Base-by-base conservation (phyloP, 164 flowering plant species). In the Liquidambar formosana region DNA sequence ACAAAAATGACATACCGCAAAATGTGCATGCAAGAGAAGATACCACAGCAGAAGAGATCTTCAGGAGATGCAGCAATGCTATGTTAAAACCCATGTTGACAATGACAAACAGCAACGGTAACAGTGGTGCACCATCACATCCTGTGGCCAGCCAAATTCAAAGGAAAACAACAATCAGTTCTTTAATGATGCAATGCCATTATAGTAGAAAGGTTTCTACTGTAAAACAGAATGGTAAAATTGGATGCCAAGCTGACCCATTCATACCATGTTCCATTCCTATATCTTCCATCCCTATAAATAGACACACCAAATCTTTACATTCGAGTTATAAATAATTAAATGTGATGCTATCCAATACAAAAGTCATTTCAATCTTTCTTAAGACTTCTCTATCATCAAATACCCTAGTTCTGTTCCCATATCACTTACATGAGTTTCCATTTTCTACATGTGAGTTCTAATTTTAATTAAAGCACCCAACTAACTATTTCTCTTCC, bases 11-110 rank as follows among this genome's bases (percentile, higher is more conserved):
- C 48, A 28, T 59, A 91, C 99, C 99, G 79, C 97, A 87, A 79
- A 93, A 77, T 59, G 97, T 90, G 26, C 94, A 83, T 44, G 94
- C 99, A 54, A 95, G 92, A 71, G 86, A 91, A 66, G 99, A 93
- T 27, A 93, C 93, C 48, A 95, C 89, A 5, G 96, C 99, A 10
- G 97, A 90, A 44, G 99, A 95, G 78, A 93, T 88, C 88, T 93
- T 93, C 43, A 95, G 78, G 71, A 95, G 95, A 78, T 93, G 92
- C 73, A 95, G 75, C 77, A 93, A 71, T 1, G 99, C 86, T 63
- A 95, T 87, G 78, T 95, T 95, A 78, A 78, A 95, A 27, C 88
- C 94, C 92, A 95, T 93, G 82, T 95, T 95, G 57, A 88, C 92
- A 33, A 84, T 23, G 48, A 95, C 80, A 77, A 93, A 95, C 65